Evolutionary conservation across 345 rosid species (phyloP), one percentile per base, ranked within the genome.

Genomic region (Nephelium lappaceum): DNA sequence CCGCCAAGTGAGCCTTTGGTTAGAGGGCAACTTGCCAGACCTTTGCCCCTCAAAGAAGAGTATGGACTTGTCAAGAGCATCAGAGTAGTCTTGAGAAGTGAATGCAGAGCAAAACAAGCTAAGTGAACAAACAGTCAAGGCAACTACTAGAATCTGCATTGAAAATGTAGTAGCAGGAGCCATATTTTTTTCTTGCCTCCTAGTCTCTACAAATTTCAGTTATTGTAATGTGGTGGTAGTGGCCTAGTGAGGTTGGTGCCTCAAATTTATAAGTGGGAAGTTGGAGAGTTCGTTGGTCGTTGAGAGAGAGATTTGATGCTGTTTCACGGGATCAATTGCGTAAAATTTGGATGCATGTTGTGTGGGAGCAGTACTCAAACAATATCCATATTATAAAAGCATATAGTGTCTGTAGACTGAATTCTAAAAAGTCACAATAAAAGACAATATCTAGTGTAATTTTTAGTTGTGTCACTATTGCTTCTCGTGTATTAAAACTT

Each of bases 11-110:
- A 84, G 79, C 70, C 88, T 76, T 79, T 91, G 94, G 83, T 81
- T 73, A 10, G 88, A 5, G 0, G 97, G 97, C 77, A 92, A 78
- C 61, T 76, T 85, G 18, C 97, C 97, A 0, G 97, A 92, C 47
- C 94, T 78, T 60, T 92, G 97, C 39, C 94, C 97, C 86, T 92
- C 93, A 57, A 89, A 92, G 80, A 91, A 92, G 67, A 91, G 89
- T 80, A 92, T 86, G 16, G 93, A 91, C 64, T 86, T 91, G 24
- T 79, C 83, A 55, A 92, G 91, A 38, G 97, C 95, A 41, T 82
- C 84, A 51, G 84, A 71, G 78, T 92, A 92, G 78, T 92, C 93
- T 11, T 79, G 84, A 23, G 89, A 41, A 51, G 89, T 88, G 80
- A 89, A 89, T 14, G 89, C 92, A 41, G 82, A 65, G 72, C 83